phyloP scores from a whole-genome alignment of 106 monocot genomes.

The Dioscorea dumetorum region DNA sequence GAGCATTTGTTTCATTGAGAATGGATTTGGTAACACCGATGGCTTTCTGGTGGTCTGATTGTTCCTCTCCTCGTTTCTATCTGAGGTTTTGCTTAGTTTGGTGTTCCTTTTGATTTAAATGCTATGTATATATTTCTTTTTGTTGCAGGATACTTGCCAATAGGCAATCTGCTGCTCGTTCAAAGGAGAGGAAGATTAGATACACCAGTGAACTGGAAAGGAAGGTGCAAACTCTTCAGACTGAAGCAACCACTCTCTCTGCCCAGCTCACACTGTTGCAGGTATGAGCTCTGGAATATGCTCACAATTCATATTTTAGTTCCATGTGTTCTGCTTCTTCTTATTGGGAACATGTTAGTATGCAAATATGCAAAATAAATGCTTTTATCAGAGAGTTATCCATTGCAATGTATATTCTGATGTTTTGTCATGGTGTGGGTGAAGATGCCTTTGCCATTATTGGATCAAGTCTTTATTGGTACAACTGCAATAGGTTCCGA shows the following conservation, averaged over 20 bases:
- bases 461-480: too few relatives aligned
- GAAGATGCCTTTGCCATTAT: too few relatives aligned
- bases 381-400: too few relatives aligned
- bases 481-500: too few relatives aligned
- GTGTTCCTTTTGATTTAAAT: neutral
- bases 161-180: slow-evolving; percentile 71
- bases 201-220: slow-evolving; percentile 63
- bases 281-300: slow-evolving; percentile 16
- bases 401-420: too few relatives aligned
- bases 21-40: too few relatives aligned
- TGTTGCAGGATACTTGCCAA: slow-evolving; percentile 56
- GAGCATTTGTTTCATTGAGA: neutral
- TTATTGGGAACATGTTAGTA: too few relatives aligned
- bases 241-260: slow-evolving; percentile 64
- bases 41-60: neutral
- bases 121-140: neutral
- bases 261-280: slow-evolving; percentile 64
- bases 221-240: slow-evolving; percentile 69
- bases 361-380: too few relatives aligned
- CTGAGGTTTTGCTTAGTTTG: neutral
- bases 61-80: neutral
- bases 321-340: too few relatives aligned
- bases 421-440: too few relatives aligned
- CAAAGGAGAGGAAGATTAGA: slow-evolving; percentile 65
- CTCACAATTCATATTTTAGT: too few relatives aligned